Percentiles rank a stretch among this genome's conserved stretches.
Evolutionary conservation across 2,329 filamentous ascomycete genomes (phyloP).

Genomic region (Diplodia corticola): DNA sequence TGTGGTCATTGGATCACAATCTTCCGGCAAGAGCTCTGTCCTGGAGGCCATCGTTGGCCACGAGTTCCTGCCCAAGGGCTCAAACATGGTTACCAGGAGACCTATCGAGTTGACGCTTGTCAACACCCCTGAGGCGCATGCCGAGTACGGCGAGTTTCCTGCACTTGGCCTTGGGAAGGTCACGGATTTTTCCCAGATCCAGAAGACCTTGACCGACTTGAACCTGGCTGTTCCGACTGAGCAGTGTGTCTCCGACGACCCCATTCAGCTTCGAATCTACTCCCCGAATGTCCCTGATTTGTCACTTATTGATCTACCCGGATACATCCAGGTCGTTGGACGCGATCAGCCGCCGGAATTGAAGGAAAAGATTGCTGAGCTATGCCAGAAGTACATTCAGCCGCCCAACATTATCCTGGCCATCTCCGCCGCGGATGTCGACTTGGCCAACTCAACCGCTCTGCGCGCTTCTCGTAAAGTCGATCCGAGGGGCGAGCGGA

Average conservation of each 20-base stretch:
- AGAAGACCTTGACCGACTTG: slow-evolving; percentile 89
- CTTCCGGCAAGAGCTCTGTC: slow-evolving; percentile 96
- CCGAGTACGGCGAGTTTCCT: slow-evolving; percentile 95
- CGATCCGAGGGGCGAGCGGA: slow-evolving; percentile 90
- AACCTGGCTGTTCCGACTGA: slow-evolving; percentile 88
- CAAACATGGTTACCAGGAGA: slow-evolving; percentile 95
- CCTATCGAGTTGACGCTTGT: slow-evolving; percentile 95
- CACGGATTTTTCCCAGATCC: slow-evolving; percentile 87
- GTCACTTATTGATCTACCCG: slow-evolving; percentile 92
- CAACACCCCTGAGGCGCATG: slow-evolving; percentile 83
- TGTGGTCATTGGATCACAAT: slow-evolving; percentile 98
- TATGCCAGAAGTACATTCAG: slow-evolving; percentile 98
- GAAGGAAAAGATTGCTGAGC: slow-evolving; percentile 92
- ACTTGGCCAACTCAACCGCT: slow-evolving; percentile 93
- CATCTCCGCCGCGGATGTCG: slow-evolving; percentile 96
- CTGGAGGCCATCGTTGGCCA: slow-evolving; percentile 96
- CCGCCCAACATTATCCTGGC: slow-evolving; percentile 94
- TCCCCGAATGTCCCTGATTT: slow-evolving; percentile 94
- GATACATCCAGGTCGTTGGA: slow-evolving; percentile 94
- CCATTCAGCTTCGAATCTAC: slow-evolving; percentile 92
- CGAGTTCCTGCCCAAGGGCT: slow-evolving; percentile 96
- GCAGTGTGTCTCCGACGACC: slow-evolving; percentile 94
- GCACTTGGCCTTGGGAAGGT: slow-evolving; percentile 86
- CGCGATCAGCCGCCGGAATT: slow-evolving; percentile 86
- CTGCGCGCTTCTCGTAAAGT: slow-evolving; percentile 86